Base-by-base conservation (phyloP, 1,139 yeast species). In the Groenewaldozyma sp. region DNA sequence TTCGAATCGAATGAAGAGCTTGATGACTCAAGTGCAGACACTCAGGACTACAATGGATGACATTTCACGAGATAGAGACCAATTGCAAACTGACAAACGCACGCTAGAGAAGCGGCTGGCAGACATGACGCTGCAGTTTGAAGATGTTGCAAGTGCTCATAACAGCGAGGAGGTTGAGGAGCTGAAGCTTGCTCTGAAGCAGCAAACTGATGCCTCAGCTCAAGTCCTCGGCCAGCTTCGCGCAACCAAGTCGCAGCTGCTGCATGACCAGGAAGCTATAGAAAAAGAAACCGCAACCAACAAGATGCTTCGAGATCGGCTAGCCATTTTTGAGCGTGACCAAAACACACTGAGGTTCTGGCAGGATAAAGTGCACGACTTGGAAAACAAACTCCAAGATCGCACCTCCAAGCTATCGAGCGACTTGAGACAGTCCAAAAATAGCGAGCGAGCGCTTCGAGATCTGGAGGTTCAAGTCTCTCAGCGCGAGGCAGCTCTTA, bases 341-440 rank as follows among this genome's bases (percentile, higher is more conserved):
- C 50, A 52, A 45, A 57, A 60, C 41, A 47, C 51, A 21, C 47
- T 59, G 17, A 34, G 50, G 2, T 45, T 48, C 32, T 45, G 50
- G 36, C 47, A 53, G 26, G 54, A 56, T 24, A 62, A 56, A 37
- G 52, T 65, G 4, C 47, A 48, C 16, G 59, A 58, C 24, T 50
- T 66, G 31, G 71, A 68, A 41, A 54, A 51, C 33, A 59, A 60
- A 38, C 49, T 67, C n/a, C 53, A 56, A 34, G 63, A 59, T 36
- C 68, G 62, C 39, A 48, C 59, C 24, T 56, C 53, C 26, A 55
- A 41, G 46, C 54, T 48, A 44, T 54, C 51, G 47, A 64, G 45
- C 43, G 70, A 49, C 58, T 57, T 52, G 48, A 55, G 56, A 42
- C 58, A 37, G 49, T 51, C 48, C 41, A 56, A 57, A 49, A 54